Evolutionary conservation across 352 stramenopile genomes (phyloP).

Genomic region (Thraustotheca clavata): DNA sequence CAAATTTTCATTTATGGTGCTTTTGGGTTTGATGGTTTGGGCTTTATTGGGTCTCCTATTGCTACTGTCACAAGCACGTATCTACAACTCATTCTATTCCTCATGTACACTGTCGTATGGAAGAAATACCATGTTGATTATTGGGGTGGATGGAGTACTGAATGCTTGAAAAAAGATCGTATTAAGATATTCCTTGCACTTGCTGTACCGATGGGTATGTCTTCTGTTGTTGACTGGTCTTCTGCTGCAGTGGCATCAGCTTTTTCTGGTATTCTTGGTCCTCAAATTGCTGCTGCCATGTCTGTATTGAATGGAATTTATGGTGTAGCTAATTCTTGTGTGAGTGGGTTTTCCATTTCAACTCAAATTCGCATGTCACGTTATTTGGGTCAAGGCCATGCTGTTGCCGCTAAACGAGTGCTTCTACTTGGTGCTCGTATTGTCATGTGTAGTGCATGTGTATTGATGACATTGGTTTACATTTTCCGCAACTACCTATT

Average conservation of each 20-base stretch:
- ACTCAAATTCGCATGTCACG: conserved; percentile 48
- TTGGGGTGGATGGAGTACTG: conserved; percentile 39
- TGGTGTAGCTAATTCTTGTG: conserved; percentile 35
- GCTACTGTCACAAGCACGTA: conserved; percentile 42
- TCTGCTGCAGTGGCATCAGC: conserved; percentile 32
- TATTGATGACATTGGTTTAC: background rate
- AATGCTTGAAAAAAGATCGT: conserved; percentile 32
- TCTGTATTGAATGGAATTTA: conserved; percentile 37
- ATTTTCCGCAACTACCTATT: conserved; percentile 5
- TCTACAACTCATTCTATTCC: conserved; percentile 39
- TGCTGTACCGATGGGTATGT: conserved; percentile 41
- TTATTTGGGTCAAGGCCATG: conserved; percentile 36
- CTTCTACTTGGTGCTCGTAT: conserved; percentile 10
- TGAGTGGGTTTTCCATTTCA: conserved; percentile 40
- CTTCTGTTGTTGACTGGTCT: conserved; percentile 39
- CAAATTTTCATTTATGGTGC: conserved; percentile 37
- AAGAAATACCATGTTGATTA: conserved; percentile 40
- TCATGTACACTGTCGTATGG: conserved; percentile 39
- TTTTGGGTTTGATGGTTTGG: conserved; percentile 28
- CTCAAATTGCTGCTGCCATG: conserved; percentile 39
- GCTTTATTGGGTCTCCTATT: conserved; percentile 39
- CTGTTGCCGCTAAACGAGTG: conserved; percentile 16
- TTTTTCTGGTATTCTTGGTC: conserved; percentile 39
- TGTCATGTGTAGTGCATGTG: conserved; percentile 3
- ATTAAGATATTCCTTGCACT: conserved; percentile 41